phyloP scores from a whole-genome alignment of 352 stramenopile species.

The Globisporangium iwayamae region DNA sequence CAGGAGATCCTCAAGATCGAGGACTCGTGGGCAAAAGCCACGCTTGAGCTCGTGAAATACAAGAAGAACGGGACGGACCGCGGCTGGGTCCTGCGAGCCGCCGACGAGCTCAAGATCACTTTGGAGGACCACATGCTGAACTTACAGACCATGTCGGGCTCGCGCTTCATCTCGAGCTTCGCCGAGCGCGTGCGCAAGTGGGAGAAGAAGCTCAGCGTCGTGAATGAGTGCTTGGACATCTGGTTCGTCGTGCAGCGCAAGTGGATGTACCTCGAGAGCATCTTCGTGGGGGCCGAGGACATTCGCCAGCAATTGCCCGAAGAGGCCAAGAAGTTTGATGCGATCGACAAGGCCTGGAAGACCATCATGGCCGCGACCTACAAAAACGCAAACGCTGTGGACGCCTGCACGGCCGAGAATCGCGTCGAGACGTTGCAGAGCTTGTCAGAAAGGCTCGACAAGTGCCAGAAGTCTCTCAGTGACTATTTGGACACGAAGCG shows the following conservation, averaged over 20 bases:
- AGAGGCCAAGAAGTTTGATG: slow-evolving; percentile 93
- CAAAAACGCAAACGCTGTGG: slow-evolving; percentile 90
- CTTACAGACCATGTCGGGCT: slow-evolving; percentile 88
- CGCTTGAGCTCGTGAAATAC: slow-evolving; percentile 92
- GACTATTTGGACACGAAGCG: slow-evolving; percentile 90
- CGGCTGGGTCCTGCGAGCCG: slow-evolving; percentile 78
- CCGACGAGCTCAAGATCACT: slow-evolving; percentile 79
- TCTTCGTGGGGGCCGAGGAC: slow-evolving; percentile 92
- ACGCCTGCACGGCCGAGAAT: slow-evolving; percentile 87
- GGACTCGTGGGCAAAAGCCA: slow-evolving; percentile 85
- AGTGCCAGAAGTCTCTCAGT: slow-evolving; percentile 89
- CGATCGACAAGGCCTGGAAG: slow-evolving; percentile 92
- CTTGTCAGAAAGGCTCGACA: slow-evolving; percentile 86
- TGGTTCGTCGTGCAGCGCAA: slow-evolving; percentile 94
- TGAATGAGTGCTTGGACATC: slow-evolving; percentile 91
- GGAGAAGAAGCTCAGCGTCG: slow-evolving; percentile 88
- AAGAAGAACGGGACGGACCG: slow-evolving; percentile 88
- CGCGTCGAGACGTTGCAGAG: slow-evolving; percentile 86
- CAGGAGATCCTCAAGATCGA: slow-evolving; percentile 92
- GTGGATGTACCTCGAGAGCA: slow-evolving; percentile 95
- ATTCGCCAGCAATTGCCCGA: slow-evolving; percentile 92
- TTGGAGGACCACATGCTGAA: slow-evolving; percentile 90
- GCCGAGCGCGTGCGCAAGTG: slow-evolving; percentile 88
- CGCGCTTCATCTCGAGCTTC: slow-evolving; percentile 90
- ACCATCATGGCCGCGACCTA: slow-evolving; percentile 90